Conservation (phyloP, 2,329 filamentous ascomycete genomes). For the Achaetomium macrosporum region DNA sequence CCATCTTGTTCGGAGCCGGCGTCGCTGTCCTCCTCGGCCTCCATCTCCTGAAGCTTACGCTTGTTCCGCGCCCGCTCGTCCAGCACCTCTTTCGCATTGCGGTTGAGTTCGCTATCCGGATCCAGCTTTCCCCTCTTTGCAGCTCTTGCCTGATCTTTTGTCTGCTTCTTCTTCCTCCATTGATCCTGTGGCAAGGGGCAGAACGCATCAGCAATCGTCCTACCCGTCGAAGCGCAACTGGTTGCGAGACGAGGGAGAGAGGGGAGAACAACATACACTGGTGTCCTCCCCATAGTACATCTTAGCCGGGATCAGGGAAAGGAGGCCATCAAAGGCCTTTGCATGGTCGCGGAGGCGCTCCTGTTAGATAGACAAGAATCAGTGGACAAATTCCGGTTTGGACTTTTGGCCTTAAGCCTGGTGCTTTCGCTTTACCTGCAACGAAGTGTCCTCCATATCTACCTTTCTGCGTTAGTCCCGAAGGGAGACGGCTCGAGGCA, state of each 20-base stretch:
- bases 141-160: constrained; percentile 77
- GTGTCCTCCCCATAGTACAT: constrained; percentile 85
- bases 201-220: constrained; percentile 1
- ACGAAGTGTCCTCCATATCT: constrained; percentile 16
- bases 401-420: background rate
- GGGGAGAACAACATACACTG: constrained; percentile 54
- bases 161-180: constrained; percentile 94
- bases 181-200: constrained; percentile 60
- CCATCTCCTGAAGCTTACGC: constrained; percentile 66
- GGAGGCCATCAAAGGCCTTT: constrained; percentile 76
- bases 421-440: constrained; percentile 20
- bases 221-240: background rate
- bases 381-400: constrained; percentile 3
- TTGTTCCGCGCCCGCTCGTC: constrained; percentile 74
- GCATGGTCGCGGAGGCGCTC: constrained; percentile 54
- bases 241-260: background rate
- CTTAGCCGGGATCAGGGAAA: constrained; percentile 84
- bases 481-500: background rate
- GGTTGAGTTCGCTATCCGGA: constrained; percentile 74
- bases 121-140: constrained; percentile 86
- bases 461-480: background rate
- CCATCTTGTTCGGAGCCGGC: constrained; percentile 40
- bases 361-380: constrained; percentile 30
- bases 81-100: constrained; percentile 84
- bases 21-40: constrained; percentile 42